Conservation (phyloP, 108 stramenopile species). For the Fistulifera pelliculosa region DNA sequence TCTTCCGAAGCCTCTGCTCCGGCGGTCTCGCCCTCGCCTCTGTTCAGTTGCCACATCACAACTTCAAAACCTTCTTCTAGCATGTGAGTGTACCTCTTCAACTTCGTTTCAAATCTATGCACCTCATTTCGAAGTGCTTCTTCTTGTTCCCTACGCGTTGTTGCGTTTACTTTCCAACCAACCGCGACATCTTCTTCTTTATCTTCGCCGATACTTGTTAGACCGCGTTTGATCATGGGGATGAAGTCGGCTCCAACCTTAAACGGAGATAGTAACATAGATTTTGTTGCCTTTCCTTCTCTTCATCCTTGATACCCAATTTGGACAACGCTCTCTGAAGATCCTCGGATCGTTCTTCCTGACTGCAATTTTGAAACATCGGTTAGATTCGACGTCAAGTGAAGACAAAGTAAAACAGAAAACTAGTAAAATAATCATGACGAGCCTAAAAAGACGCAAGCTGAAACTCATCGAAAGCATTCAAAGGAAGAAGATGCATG, state of each 20-base stretch:
- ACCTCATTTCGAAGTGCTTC: conserved; percentile 76
- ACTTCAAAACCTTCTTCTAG: conserved; percentile 82
- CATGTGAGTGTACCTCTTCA: conserved; percentile 51
- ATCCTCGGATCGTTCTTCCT: not conserved
- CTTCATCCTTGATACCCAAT: conserved; percentile 13
- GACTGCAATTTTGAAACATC: too few relatives aligned
- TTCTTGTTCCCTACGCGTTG: conserved; percentile 74
- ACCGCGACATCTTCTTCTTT: conserved; percentile 49
- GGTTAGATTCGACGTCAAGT: too few relatives aligned
- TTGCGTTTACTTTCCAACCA: conserved; percentile 77
- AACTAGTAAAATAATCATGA: too few relatives aligned
- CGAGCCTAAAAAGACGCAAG: too few relatives aligned
- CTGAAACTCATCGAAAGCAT: too few relatives aligned
- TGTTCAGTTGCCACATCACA: conserved; percentile 80
- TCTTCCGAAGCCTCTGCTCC: conserved; percentile 50
- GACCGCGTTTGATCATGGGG: conserved; percentile 75
- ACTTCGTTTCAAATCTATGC: conserved; percentile 60
- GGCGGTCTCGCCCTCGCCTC: conserved; percentile 45
- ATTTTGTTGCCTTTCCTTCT: not conserved
- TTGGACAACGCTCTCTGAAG: not conserved
- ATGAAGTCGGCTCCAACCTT: conserved; percentile 40
- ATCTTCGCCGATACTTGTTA: conserved; percentile 30
- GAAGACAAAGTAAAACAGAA: too few relatives aligned
- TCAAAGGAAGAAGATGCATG: too few relatives aligned
- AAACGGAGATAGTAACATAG: conserved; percentile 1